phyloP scores from a whole-genome alignment of 2,329 filamentous ascomycete species.

The Tolypocladium inflatum region DNA sequence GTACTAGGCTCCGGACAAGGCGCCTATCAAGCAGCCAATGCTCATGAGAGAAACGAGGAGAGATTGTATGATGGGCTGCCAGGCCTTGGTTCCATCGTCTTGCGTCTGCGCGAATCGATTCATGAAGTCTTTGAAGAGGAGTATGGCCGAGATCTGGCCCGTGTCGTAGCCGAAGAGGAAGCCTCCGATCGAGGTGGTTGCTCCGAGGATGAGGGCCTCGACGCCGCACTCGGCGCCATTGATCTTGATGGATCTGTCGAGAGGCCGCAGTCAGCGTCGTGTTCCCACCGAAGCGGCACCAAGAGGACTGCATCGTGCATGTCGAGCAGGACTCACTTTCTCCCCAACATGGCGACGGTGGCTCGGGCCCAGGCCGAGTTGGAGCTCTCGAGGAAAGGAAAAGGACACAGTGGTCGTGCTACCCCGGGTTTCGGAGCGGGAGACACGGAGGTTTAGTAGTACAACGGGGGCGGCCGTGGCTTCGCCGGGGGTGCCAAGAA shows the following conservation, averaged over 20 bases:
- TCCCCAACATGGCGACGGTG: neutral
- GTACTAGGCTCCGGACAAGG: conserved; percentile 39
- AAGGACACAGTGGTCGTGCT: neutral
- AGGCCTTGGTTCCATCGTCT: conserved; percentile 26
- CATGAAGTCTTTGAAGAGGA: conserved; percentile 43
- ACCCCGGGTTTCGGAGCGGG: no score
- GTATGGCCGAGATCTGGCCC: conserved; percentile 45
- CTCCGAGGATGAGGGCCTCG: conserved; percentile 33
- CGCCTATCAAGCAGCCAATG: conserved; percentile 45
- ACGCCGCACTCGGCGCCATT: conserved; percentile 32
- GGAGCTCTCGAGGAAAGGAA: neutral
- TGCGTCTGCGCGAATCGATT: conserved; percentile 42
- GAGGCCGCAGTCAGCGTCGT: neutral
- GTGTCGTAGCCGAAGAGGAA: conserved; percentile 57
- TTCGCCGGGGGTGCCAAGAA: no score
- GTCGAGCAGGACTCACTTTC: neutral
- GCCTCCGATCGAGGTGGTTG: conserved; percentile 47
- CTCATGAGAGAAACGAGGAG: conserved; percentile 47
- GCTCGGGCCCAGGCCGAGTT: neutral
- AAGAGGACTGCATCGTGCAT: neutral
- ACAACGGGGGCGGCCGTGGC: no score
- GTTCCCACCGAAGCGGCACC: neutral
- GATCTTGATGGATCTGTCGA: conserved; percentile 26
- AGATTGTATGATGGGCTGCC: conserved; percentile 33
- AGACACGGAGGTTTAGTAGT: no score